Evolutionary conservation across 495 filamentous ascomycete genomes (phyloP), one percentile per base, ranked within the genome.

Genomic region (Trypethelium eluteriae): DNA sequence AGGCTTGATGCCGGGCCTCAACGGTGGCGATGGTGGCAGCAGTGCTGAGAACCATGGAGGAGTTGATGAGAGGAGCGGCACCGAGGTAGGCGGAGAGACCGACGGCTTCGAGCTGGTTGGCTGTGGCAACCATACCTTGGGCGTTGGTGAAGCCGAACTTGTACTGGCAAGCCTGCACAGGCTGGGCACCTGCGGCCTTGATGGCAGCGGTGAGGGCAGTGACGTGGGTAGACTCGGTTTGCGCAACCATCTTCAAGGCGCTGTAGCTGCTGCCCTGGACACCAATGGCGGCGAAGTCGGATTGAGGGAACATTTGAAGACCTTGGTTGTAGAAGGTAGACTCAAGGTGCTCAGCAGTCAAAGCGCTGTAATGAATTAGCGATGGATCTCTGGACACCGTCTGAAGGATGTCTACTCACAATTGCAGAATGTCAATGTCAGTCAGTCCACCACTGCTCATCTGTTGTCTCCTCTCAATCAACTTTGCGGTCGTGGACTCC

Each of bases 401-500:
- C 32, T 16, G 65, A 44, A 36, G 25, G 14, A 34, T 64, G 16
- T 57, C 25, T 12, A 69, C 85, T 74, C 80, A 89, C 86, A 89
- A 89, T 82, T 89, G 84, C 25, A 89, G 81, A 67, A 89, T 88
- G 72, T 89, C 86, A 59, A 87, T 72, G 74, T 89, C 86, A 16
- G 76, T 79, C 63, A 89, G 73, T 35, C 81, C 84, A 34, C 77
- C 70, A 14, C 78, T 77, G 11, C 81, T 80, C 5, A 69, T 64
- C 56, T 53, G 70, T 50, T 61, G 68, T 32, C 53, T 59, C 32
- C 14, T 59, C 53, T 59, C 53, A 10, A 59, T 36, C 36, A 12
- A 32, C 11, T 57, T 53, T 62, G 47, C 9, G 67, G 39, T 12
- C 64, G 34, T 39, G 62, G 53, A 34, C 6, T 59, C 53, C 38